These are phyloP conservation scores for Lactifluus echinatus DNA, from an alignment of 768 basidiomycete genomes.

Conservation along the genomic window DNA sequence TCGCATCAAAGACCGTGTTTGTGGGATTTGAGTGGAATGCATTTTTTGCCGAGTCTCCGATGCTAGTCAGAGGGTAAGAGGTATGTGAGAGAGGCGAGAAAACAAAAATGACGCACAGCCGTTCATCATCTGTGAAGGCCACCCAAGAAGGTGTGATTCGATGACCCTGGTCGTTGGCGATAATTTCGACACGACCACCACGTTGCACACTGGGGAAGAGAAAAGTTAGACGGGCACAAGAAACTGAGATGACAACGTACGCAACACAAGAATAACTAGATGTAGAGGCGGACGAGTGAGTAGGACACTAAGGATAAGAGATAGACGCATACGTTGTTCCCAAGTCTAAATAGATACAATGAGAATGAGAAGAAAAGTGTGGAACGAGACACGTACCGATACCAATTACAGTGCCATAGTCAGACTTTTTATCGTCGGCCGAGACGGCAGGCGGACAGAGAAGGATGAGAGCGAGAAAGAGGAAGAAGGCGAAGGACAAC, in stretches of 20 bases:
- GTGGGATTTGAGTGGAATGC: constrained; percentile 84
- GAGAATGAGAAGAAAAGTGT: not conserved
- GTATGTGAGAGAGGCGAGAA: not conserved
- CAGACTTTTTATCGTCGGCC: constrained; percentile 58
- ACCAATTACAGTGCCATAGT: constrained; percentile 91
- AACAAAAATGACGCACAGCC: constrained; percentile 31
- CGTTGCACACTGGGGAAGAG: constrained; percentile 26
- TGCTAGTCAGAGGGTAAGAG: constrained; percentile 28
- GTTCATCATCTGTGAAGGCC: constrained; percentile 49
- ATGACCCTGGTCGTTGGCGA: constrained; percentile 49
- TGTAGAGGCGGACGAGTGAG: constrained; percentile 22
- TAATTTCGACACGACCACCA: constrained; percentile 49
- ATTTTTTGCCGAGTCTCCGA: constrained; percentile 97
- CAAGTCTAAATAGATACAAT: constrained; percentile 46
- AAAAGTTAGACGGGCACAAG: constrained; percentile 29
- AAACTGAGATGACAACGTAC: constrained; percentile 35
- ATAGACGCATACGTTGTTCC: constrained; percentile 66
- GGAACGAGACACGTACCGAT: constrained; percentile 48
- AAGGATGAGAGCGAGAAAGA: constrained; percentile 63
- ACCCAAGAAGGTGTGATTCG: constrained; percentile 60
- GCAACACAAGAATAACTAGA: constrained; percentile 90
- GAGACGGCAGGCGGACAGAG: constrained; percentile 54
- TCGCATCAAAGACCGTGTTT: constrained; percentile 96
- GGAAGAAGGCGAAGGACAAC: constrained; percentile 26
- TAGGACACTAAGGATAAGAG: constrained; percentile 15